Base-by-base conservation (phyloP, 106 monocot genomes). In the Dioscorea alata region DNA sequence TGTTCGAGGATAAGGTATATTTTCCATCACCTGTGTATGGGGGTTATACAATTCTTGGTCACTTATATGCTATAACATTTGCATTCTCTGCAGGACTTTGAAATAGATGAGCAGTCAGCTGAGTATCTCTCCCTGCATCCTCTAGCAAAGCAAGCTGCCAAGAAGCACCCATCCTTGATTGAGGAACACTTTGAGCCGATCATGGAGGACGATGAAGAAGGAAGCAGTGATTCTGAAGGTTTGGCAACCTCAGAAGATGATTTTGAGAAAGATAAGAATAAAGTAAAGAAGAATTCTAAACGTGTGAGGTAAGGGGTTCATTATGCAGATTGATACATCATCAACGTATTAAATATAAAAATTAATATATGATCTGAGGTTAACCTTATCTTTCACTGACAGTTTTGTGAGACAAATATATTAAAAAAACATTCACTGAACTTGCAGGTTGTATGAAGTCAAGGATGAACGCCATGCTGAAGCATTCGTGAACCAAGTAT, bases 391-490 rank as follows among this genome's bases (percentile, higher is more conserved):
- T 59, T 19, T 10, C 21, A 19, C 21, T 1, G 8, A 18, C 20
- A 59, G 0, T 22, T 21, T 23, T 21, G 22, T 60, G 60, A 6
- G 4, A 23, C 8, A 25, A 60, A 64, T 35, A 50, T 24, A n/a
- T 18, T 16, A 13, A 48, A 18, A 22, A n/a, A 2, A 66, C n/a
- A 13, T 61, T 20, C 60, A 2, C 52, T 56, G 65, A 60, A 20
- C 3, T 35, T 76, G 23, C 82, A 95, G 95, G 71, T 76, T 96
- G 8, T 96, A 92, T 42, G 96, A 97, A 82, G 86, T 92, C 56
- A 97, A 97, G 86, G 96, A 97, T 65, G 92, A 89, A 20, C 85
- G 92, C 4, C 96, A 92, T 65, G 96, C 96, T 2, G 96, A 92
- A 59, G 96, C 96, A 33, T 97, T 86, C 73, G 71, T 57, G 65